Conservation (phyloP, 768 basidiomycete genomes). For the Strobilomyces dryophilus region DNA sequence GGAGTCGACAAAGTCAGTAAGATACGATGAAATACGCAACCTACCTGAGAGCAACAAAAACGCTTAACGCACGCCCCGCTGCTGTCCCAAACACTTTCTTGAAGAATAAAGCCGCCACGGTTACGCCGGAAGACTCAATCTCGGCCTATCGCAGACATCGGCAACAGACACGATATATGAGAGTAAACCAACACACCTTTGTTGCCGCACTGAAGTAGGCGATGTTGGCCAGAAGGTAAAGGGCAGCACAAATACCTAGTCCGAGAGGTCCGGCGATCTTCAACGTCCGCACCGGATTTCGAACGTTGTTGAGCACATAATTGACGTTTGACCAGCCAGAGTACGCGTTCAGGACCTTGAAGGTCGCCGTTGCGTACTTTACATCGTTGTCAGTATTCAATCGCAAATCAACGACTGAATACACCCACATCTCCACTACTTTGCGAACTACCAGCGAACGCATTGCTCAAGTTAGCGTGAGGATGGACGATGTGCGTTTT, state of each 20-base stretch:
- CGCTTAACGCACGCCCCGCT: slow-evolving; percentile 53
- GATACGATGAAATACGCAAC: not conserved
- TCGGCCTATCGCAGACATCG: slow-evolving; percentile 30
- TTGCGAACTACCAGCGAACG: slow-evolving; percentile 52
- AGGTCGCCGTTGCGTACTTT: slow-evolving; percentile 59
- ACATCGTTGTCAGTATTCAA: not conserved
- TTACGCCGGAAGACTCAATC: slow-evolving; percentile 46
- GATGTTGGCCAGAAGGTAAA: slow-evolving; percentile 56
- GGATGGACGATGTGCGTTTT: slow-evolving; percentile 54
- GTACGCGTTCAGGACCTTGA: slow-evolving; percentile 54
- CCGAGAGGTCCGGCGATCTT: slow-evolving; percentile 61
- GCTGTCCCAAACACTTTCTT: slow-evolving; percentile 50
- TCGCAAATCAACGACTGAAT: not conserved
- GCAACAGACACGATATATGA: not conserved
- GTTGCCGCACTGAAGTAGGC: slow-evolving; percentile 47
- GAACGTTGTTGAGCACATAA: slow-evolving; percentile 56
- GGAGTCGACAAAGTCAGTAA: not conserved
- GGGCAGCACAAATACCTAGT: slow-evolving; percentile 45
- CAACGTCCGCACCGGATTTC: slow-evolving; percentile 55
- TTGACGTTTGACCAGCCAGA: slow-evolving; percentile 57
- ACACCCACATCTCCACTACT: slow-evolving; percentile 44
- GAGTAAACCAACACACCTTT: slow-evolving; percentile 9
- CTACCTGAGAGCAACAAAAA: slow-evolving; percentile 54
- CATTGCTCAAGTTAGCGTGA: slow-evolving; percentile 51
- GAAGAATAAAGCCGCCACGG: slow-evolving; percentile 60